A percentile compares a stretch with the other conserved stretches of the same genome.
Evolutionary conservation across 108 stramenopile species (phyloP).

Genomic region (Nitzschia sp.): DNA sequence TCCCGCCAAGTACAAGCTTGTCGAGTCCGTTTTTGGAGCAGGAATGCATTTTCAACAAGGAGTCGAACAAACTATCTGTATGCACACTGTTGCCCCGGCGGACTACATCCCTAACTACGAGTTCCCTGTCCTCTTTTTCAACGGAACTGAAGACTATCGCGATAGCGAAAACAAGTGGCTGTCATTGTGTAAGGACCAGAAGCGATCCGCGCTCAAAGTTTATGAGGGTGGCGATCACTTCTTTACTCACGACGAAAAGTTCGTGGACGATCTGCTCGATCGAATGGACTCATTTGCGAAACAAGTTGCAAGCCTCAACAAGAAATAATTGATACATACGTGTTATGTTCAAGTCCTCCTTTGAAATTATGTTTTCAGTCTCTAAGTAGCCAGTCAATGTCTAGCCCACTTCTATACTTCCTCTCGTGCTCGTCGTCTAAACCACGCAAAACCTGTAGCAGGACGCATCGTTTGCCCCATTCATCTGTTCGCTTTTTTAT

Average conservation of each 20-base stretch:
- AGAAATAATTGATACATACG: too few species aligned
- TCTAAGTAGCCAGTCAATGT: background rate
- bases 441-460: background rate
- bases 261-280: slow-evolving; percentile 49
- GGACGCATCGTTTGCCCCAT: slow-evolving; percentile 31
- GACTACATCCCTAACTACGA: slow-evolving; percentile 37
- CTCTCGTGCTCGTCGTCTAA: background rate
- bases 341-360: too few species aligned
- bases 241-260: slow-evolving; percentile 56
- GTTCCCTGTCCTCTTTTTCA: slow-evolving; percentile 54
- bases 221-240: slow-evolving; percentile 69
- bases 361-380: too few species aligned
- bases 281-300: slow-evolving; percentile 39
- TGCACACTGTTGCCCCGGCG: slow-evolving; percentile 50
- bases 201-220: slow-evolving; percentile 45
- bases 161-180: slow-evolving; percentile 60
- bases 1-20: slow-evolving; percentile 46
- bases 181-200: slow-evolving; percentile 34
- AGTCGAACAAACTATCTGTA: slow-evolving; percentile 38
- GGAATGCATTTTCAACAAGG: slow-evolving; percentile 53
- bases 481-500: slow-evolving; percentile 48
- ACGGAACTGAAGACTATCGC: slow-evolving; percentile 60
- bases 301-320: slow-evolving; percentile 1
- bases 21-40: slow-evolving; percentile 43
- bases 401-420: background rate